A percentile compares a stretch with the other conserved stretches of the same genome.
Evolutionary conservation across 345 rosid genomes (phyloP).

Genomic region (Turnera subulata): DNA sequence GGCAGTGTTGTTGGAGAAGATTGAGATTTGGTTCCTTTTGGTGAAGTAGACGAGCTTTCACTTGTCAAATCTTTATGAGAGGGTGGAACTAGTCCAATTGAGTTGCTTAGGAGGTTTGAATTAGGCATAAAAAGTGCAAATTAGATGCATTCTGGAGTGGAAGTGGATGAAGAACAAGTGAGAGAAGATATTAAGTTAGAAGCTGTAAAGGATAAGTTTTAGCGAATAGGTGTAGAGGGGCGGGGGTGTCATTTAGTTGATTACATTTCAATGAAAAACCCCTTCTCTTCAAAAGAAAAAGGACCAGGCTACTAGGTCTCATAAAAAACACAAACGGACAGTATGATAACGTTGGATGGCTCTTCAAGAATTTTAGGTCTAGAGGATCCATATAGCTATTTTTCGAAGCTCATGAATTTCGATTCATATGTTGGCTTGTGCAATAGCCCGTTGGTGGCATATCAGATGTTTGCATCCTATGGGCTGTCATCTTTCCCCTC

Average conservation of each 20-base stretch:
- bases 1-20: slow-evolving; percentile 1
- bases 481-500: slow-evolving; percentile 38
- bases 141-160: too few relatives aligned
- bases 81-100: too few relatives aligned
- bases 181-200: too few relatives aligned
- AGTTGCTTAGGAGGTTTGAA: too few relatives aligned
- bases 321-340: slow-evolving; percentile 42
- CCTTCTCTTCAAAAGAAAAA: slow-evolving; percentile 49
- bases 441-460: slow-evolving; percentile 44
- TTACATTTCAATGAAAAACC: slow-evolving; percentile 47
- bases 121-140: too few relatives aligned
- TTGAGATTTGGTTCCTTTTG: not conserved
- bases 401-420: slow-evolving; percentile 56
- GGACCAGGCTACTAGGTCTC: slow-evolving; percentile 43
- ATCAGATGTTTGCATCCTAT: slow-evolving; percentile 43
- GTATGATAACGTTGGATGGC: slow-evolving; percentile 18
- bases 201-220: too few relatives aligned
- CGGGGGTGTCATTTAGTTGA: not conserved
- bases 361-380: slow-evolving; percentile 27
- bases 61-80: too few relatives aligned
- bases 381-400: slow-evolving; percentile 48
- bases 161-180: too few relatives aligned
- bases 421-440: slow-evolving; percentile 65
- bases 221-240: not conserved
- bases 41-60: not conserved